Evolutionary conservation across 768 basidiomycete genomes (phyloP).

Genomic region (Leccinum truebloodii): DNA sequence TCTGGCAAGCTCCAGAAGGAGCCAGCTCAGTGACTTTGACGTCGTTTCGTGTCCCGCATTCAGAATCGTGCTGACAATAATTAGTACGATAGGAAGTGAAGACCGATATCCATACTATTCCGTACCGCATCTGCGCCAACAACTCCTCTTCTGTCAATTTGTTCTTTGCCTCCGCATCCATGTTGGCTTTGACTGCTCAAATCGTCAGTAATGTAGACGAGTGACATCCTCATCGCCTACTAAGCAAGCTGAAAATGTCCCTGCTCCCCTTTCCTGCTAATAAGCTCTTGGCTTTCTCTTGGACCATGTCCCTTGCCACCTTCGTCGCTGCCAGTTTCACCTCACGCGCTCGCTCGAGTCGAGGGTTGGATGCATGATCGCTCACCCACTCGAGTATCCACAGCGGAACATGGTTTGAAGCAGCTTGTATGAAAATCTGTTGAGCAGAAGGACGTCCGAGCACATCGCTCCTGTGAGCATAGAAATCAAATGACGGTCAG

Average conservation of each 20-base stretch:
- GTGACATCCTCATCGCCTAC: constrained; percentile 24
- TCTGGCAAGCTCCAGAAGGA: constrained; percentile 60
- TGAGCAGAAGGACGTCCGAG: constrained; percentile 17
- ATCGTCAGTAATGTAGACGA: not conserved
- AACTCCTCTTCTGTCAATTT: constrained; percentile 23
- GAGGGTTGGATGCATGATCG: constrained; percentile 26
- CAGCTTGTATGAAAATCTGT: constrained; percentile 16
- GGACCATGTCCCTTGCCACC: constrained; percentile 18
- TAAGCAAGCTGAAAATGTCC: constrained; percentile 37
- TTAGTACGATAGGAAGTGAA: not conserved
- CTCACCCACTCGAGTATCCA: constrained; percentile 35
- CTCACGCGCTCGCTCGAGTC: constrained; percentile 19
- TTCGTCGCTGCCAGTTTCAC: not conserved
- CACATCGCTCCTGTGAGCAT: constrained; percentile 16
- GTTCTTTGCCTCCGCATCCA: constrained; percentile 26
- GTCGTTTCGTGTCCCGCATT: constrained; percentile 63
- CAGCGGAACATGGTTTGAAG: constrained; percentile 15
- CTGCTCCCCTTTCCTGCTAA: constrained; percentile 14
- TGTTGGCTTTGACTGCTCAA: constrained; percentile 29
- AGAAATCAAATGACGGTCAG: not conserved
- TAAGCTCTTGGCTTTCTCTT: constrained; percentile 18
- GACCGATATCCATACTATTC: not conserved
- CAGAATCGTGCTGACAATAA: constrained; percentile 40
- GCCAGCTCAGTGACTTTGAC: constrained; percentile 59
- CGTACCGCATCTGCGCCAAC: constrained; percentile 21